Percentiles rank a stretch among this genome's conserved stretches.
These are phyloP conservation scores for Lycium ferocissimum DNA, from an alignment of 257 asterid species.

Conservation along the genomic window DNA sequence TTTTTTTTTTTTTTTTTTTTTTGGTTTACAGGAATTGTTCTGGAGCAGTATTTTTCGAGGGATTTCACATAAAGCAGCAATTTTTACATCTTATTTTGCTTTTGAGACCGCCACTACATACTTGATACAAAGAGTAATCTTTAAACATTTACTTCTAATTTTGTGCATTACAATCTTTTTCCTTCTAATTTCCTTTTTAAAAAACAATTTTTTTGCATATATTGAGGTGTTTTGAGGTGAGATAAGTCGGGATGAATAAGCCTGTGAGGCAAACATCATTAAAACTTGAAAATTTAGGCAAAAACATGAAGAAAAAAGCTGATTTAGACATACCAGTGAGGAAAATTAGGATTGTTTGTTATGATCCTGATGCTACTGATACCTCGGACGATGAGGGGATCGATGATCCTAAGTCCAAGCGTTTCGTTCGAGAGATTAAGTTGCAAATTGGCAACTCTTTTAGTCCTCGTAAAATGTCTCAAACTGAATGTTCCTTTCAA, in stretches of 20 bases:
- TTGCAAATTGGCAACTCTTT: conserved; percentile 40
- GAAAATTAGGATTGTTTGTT: conserved; percentile 60
- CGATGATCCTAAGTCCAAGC: conserved; percentile 46
- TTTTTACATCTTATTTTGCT: conserved; percentile 64
- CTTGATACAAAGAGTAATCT: background rate
- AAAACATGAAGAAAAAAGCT: conserved; percentile 40
- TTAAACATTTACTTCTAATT: background rate
- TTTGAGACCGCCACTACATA: conserved; percentile 59
- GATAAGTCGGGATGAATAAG: conserved; percentile 47
- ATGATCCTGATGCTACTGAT: conserved; percentile 95
- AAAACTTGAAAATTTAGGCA: conserved; percentile 33
- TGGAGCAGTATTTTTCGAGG: conserved; percentile 86
- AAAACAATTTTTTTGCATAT: background rate
- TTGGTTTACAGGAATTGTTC: conserved; percentile 76
- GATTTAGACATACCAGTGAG: conserved; percentile 43
- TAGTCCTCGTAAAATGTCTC: conserved; percentile 22
- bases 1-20: background rate
- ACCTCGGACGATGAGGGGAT: conserved; percentile 71
- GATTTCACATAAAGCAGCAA: conserved; percentile 83
- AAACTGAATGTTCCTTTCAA: conserved; percentile 50
- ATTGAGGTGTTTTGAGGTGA: conserved; percentile 44
- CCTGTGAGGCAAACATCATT: conserved; percentile 40
- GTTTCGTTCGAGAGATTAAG: conserved; percentile 57
- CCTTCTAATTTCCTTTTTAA: conserved; percentile 23
- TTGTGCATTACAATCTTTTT: background rate